Evolutionary conservation across 2,329 filamentous ascomycete genomes (phyloP).

Genomic region (Westerdykella sp.): DNA sequence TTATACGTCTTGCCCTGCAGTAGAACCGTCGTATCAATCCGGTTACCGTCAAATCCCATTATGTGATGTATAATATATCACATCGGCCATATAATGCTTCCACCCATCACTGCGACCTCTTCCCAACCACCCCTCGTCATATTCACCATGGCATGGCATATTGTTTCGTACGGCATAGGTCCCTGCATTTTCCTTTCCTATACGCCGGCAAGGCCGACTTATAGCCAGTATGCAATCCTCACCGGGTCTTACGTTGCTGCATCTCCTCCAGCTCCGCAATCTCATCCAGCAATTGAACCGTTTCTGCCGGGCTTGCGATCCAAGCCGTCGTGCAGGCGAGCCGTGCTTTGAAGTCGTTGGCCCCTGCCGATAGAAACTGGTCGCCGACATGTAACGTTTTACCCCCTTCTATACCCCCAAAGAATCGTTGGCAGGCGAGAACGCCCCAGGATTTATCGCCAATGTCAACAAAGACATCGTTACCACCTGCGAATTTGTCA

Average conservation of each 20-base stretch:
- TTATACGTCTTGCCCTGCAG: too few species aligned
- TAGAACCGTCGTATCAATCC: too few species aligned
- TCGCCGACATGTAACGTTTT: slow-evolving; percentile 90
- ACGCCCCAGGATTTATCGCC: slow-evolving; percentile 98
- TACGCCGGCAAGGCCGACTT: too few species aligned
- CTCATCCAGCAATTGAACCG: slow-evolving; percentile 83
- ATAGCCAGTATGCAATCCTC: not conserved
- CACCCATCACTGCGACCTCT: not conserved
- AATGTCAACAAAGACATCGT: slow-evolving; percentile 97
- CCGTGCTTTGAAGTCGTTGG: slow-evolving; percentile 95
- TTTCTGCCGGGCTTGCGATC: slow-evolving; percentile 91
- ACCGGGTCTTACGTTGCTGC: slow-evolving; percentile 34
- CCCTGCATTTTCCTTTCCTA: too few species aligned
- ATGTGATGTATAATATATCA: too few species aligned
- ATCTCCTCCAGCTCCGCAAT: slow-evolving; percentile 46
- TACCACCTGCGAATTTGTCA: slow-evolving; percentile 54
- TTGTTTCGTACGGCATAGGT: too few species aligned
- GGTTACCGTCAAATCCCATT: too few species aligned
- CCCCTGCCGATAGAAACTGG: slow-evolving; percentile 82
- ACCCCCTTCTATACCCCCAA: slow-evolving; percentile 66
- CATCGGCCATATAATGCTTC: too few species aligned
- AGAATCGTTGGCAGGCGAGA: slow-evolving; percentile 83
- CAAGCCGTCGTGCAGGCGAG: slow-evolving; percentile 91
- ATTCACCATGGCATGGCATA: not conserved
- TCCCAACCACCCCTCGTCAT: not conserved